A percentile compares a stretch with the other conserved stretches of the same genome.
Evolutionary conservation across 1,139 yeast species (phyloP).

Genomic region (Pichia sp.): DNA sequence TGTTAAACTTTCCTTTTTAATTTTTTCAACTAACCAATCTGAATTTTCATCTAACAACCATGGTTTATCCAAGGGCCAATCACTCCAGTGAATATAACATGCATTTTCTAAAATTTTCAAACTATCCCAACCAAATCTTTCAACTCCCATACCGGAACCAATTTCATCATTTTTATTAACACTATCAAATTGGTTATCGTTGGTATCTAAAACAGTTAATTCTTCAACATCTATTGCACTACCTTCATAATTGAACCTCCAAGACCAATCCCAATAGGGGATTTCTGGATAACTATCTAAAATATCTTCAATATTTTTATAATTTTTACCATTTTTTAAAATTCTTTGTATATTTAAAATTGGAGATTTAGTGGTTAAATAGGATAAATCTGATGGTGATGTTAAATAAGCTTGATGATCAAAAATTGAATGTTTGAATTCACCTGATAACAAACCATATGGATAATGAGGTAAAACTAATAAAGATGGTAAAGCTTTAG

Average conservation of each 20-base stretch:
- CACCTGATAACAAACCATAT: slow-evolving; percentile 46
- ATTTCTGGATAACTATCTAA: slow-evolving; percentile 13
- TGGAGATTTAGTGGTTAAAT: slow-evolving; percentile 10
- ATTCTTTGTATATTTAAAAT: slow-evolving; percentile 8
- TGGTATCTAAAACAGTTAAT: background rate
- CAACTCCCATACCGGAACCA: slow-evolving; percentile 11
- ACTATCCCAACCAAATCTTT: slow-evolving; percentile 24
- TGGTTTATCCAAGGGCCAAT: slow-evolving; percentile 31
- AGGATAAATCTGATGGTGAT: slow-evolving; percentile 22
- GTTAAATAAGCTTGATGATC: slow-evolving; percentile 22
- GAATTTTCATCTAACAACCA: slow-evolving; percentile 22
- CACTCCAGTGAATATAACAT: slow-evolving; percentile 30
- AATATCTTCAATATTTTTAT: slow-evolving; percentile 10
- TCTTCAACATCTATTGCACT: slow-evolving; percentile 1
- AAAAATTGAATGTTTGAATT: slow-evolving; percentile 33
- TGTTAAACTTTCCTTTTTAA: slow-evolving; percentile 7
- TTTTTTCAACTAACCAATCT: slow-evolving; percentile 8
- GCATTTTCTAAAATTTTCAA: slow-evolving; percentile 27
- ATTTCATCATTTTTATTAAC: background rate
- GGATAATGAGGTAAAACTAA: slow-evolving; percentile 41
- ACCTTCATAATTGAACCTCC: slow-evolving; percentile 14
- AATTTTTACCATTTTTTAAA: slow-evolving; percentile 1
- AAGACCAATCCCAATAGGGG: slow-evolving; percentile 26
- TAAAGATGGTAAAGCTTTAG: slow-evolving; percentile 25
- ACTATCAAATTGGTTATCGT: background rate